phyloP scores from a whole-genome alignment of 257 asterid species.

The Primulina tabacum region DNA sequence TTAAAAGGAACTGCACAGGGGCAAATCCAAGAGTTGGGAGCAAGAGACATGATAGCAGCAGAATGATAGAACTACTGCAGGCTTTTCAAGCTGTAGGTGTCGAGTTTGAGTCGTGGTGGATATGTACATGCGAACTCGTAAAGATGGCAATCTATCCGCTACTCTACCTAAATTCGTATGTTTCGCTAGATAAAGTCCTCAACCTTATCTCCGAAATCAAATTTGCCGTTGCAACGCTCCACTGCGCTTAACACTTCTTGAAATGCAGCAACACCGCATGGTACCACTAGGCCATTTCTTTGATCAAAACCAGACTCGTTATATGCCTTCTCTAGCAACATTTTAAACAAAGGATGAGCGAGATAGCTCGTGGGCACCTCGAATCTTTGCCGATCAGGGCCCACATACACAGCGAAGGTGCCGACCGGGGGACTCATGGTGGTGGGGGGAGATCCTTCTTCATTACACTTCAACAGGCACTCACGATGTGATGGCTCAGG shows the following conservation, averaged over 20 bases:
- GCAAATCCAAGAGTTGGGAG: too few species aligned
- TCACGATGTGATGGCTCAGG: constrained; percentile 29
- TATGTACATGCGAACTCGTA: too few species aligned
- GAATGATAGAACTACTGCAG: too few species aligned
- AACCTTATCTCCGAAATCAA: constrained; percentile 61
- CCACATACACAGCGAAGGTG: constrained; percentile 62
- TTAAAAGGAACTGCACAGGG: too few species aligned
- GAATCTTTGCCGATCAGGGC: constrained; percentile 63
- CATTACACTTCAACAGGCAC: constrained; percentile 26
- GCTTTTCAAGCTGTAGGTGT: too few species aligned
- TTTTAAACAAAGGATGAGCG: constrained; percentile 79
- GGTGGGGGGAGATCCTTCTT: constrained; percentile 27
- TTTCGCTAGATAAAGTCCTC: constrained; percentile 47
- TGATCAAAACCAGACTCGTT: constrained; percentile 66
- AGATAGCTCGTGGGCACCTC: constrained; percentile 67
- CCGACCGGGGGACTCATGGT: constrained; percentile 47
- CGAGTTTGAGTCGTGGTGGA: too few species aligned
- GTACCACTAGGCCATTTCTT: constrained; percentile 56
- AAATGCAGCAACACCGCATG: constrained; percentile 65
- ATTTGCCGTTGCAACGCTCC: constrained; percentile 56
- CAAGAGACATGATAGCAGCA: too few species aligned
- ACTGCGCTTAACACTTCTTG: constrained; percentile 62
- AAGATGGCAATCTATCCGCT: too few species aligned
- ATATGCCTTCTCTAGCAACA: constrained; percentile 69
- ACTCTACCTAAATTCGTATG: too few species aligned